Evolutionary conservation across 2,329 filamentous ascomycete genomes (phyloP).

Genomic region (Epichloe scottii): DNA sequence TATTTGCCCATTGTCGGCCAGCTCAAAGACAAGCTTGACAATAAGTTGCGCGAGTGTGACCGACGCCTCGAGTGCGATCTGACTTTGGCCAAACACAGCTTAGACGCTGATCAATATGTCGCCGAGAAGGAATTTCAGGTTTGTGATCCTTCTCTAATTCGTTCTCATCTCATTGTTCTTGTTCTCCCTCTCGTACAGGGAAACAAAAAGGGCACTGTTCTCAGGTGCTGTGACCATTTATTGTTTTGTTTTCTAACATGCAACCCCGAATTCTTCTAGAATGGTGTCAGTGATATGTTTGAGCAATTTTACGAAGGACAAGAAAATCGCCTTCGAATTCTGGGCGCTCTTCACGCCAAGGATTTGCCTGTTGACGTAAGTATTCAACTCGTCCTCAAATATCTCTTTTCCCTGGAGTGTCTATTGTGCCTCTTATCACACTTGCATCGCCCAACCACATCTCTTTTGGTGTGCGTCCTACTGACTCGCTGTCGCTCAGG

Average conservation of each 20-base stretch:
- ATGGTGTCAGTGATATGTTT: constrained; percentile 24
- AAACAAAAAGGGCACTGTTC: neutral
- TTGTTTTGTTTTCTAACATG: neutral
- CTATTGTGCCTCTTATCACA: neutral
- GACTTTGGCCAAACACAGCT: constrained; percentile 26
- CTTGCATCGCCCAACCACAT: constrained; percentile 1
- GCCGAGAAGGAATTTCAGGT: constrained; percentile 25
- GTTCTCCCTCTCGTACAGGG: neutral
- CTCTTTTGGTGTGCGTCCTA: constrained; percentile 4
- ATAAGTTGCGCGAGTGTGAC: constrained; percentile 19
- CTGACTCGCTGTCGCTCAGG: constrained; percentile 14
- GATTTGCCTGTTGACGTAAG: constrained; percentile 38
- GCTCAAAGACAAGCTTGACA: constrained; percentile 26
- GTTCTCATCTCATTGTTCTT: neutral
- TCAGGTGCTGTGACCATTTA: neutral
- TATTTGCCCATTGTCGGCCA: constrained; percentile 37
- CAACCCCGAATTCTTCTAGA: constrained; percentile 14
- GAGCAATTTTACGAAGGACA: constrained; percentile 33
- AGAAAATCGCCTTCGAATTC: constrained; percentile 31
- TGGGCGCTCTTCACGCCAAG: constrained; percentile 30
- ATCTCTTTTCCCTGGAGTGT: constrained; percentile 2
- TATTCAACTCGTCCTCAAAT: constrained; percentile 7
- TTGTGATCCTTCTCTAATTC: constrained; percentile 15
- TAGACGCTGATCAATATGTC: constrained; percentile 20
- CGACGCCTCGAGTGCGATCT: constrained; percentile 22